Evolutionary conservation across 1,284 basidiomycete species (phyloP).

Genomic region (Ustilago cynodontis): DNA sequence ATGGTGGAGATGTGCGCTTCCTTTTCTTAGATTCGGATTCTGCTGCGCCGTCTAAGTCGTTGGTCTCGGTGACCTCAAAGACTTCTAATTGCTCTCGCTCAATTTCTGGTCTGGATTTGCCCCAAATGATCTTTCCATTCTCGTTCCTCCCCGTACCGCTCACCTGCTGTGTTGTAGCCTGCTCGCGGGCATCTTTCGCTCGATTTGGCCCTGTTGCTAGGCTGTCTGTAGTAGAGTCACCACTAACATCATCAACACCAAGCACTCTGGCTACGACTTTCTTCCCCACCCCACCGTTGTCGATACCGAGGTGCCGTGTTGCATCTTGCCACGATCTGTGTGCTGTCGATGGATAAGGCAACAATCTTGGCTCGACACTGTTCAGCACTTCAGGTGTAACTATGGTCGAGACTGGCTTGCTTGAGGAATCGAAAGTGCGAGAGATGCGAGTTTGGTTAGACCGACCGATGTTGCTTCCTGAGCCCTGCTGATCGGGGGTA

Average conservation of each 20-base stretch:
- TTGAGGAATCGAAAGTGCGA: conserved; percentile 5
- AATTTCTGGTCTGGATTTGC: conserved; percentile 22
- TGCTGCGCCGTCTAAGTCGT: not conserved
- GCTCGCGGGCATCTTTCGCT: not conserved
- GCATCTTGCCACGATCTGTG: conserved; percentile 21
- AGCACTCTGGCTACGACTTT: conserved; percentile 34
- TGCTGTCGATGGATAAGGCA: conserved; percentile 21
- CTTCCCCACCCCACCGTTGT: conserved; percentile 11
- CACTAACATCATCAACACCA: conserved; percentile 17
- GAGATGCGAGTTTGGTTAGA: conserved; percentile 13
- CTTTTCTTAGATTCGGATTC: not conserved
- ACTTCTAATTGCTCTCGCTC: not conserved
- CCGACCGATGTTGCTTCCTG: not conserved
- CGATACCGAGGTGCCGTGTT: conserved; percentile 16
- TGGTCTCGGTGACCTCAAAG: conserved; percentile 12
- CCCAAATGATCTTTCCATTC: conserved; percentile 35
- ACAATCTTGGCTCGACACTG: conserved; percentile 26
- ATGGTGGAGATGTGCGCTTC: conserved; percentile 8
- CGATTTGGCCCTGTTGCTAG: conserved; percentile 26
- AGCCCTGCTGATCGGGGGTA: not conserved
- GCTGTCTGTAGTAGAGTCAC: conserved; percentile 29
- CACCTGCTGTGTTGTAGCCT: not conserved
- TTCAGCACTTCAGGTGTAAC: conserved; percentile 22
- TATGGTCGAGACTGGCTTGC: conserved; percentile 1
- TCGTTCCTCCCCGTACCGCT: conserved; percentile 17